Conservation (phyloP, 2,329 filamentous ascomycete genomes). For the Colletotrichum sp. region DNA sequence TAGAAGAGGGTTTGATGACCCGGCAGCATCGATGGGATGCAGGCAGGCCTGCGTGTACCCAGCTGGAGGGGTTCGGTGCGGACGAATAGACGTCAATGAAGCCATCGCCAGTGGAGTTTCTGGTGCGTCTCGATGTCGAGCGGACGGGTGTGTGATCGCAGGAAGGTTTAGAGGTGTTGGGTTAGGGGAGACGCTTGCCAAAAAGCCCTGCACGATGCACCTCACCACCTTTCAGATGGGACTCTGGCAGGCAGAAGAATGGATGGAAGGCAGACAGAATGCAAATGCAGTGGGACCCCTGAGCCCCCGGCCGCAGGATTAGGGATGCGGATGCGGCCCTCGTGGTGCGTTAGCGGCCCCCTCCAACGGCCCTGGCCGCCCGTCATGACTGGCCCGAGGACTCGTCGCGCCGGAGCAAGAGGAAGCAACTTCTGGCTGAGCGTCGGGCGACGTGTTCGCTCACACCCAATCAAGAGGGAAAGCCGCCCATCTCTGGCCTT, state of each 20-base stretch:
- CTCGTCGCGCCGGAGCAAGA: neutral
- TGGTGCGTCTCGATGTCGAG: neutral
- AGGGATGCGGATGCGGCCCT: constrained; percentile 20
- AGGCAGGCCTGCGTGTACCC: neutral
- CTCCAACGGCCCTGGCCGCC: constrained; percentile 11
- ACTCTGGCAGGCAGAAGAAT: neutral
- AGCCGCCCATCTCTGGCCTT: constrained; percentile 4
- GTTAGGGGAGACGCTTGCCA: neutral
- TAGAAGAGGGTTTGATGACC: neutral
- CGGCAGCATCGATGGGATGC: constrained; percentile 7
- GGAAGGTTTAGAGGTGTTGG: neutral
- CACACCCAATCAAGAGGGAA: constrained; percentile 5
- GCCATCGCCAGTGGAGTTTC: constrained; percentile 16
- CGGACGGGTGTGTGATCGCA: constrained; percentile 3
- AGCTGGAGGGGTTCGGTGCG: neutral
- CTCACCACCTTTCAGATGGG: neutral
- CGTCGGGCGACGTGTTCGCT: constrained; percentile 11
- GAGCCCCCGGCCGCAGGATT: constrained; percentile 4
- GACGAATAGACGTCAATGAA: constrained; percentile 19
- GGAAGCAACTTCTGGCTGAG: neutral
- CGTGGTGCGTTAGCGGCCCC: constrained; percentile 16
- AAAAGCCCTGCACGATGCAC: neutral
- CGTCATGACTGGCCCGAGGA: constrained; percentile 1
- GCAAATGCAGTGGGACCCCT: constrained; percentile 3
- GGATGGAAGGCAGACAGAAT: neutral